Conservation (phyloP, 2,329 filamentous ascomycete species). For the Pseudogymnoascus sp. region DNA sequence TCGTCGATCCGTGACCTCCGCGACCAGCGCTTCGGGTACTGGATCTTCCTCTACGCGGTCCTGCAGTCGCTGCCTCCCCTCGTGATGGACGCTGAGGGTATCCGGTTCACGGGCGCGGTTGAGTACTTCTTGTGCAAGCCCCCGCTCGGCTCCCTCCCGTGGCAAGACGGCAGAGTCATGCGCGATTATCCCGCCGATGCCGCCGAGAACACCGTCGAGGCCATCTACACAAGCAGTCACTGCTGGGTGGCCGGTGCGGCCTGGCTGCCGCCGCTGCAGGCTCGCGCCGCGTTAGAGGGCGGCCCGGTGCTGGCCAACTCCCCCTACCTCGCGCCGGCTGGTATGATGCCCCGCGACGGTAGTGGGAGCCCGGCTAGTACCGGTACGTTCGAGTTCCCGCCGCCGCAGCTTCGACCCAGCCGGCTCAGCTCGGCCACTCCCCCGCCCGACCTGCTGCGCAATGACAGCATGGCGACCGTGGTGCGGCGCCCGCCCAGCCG, state of each 20-base stretch:
- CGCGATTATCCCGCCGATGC: conserved; percentile 52
- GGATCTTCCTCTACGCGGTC: conserved; percentile 73
- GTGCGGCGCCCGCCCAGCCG: background rate
- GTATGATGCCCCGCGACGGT: background rate
- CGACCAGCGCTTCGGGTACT: conserved; percentile 66
- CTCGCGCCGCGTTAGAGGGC: background rate
- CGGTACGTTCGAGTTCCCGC: background rate
- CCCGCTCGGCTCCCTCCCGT: conserved; percentile 63
- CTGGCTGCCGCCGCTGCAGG: conserved; percentile 34
- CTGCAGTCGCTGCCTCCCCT: conserved; percentile 71
- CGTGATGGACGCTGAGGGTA: conserved; percentile 63
- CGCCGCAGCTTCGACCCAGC: background rate
- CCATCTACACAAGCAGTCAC: conserved; percentile 58
- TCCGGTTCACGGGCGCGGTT: conserved; percentile 60
- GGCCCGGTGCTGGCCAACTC: background rate
- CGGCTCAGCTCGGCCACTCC: background rate
- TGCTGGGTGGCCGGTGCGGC: conserved; percentile 58
- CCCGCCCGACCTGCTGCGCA: background rate
- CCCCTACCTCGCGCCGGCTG: background rate
- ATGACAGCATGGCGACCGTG: conserved; percentile 1
- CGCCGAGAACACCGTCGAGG: conserved; percentile 54
- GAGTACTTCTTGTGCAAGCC: conserved; percentile 78
- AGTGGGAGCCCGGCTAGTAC: background rate
- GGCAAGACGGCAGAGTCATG: conserved; percentile 59
- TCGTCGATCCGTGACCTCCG: conserved; percentile 57